phyloP scores from a whole-genome alignment of 139 green algal species.

The Penium margaritaceum region DNA sequence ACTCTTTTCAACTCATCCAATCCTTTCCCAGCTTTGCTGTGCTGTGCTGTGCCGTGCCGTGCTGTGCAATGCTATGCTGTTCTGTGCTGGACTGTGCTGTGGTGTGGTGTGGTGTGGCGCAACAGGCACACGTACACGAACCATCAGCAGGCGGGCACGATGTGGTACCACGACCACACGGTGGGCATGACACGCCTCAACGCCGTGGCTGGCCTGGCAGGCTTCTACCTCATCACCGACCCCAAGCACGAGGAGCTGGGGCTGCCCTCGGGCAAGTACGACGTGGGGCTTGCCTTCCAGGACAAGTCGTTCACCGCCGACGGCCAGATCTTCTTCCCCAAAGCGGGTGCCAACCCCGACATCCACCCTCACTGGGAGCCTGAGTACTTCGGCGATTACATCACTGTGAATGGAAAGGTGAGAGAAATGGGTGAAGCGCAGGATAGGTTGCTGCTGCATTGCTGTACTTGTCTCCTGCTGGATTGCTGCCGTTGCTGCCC shows the following conservation, averaged over 20 bases:
- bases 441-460: too few relatives aligned
- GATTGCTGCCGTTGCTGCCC: too few relatives aligned
- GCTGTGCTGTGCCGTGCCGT: too few relatives aligned
- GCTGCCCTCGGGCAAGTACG: slow-evolving; percentile 1
- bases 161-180: slow-evolving; percentile 39
- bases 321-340: slow-evolving; percentile 1
- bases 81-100: too few relatives aligned
- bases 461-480: too few relatives aligned
- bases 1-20: too few relatives aligned
- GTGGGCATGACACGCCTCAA: slow-evolving; percentile 31
- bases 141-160: background rate
- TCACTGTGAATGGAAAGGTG: slow-evolving; percentile 22
- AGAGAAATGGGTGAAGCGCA: too few relatives aligned
- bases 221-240: slow-evolving; percentile 21
- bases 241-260: background rate
- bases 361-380: slow-evolving; percentile 10
- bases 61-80: too few relatives aligned
- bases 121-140: slow-evolving; percentile 30
- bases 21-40: too few relatives aligned
- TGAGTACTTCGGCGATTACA: slow-evolving; percentile 27
- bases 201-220: slow-evolving; percentile 10
- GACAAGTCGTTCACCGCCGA: background rate
- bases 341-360: background rate
- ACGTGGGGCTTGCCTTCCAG: slow-evolving; percentile 15
- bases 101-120: too few relatives aligned